These are phyloP conservation scores for Syncephalastrum sp. DNA, from an alignment of 371 early-diverging fungal species.

Conservation along the genomic window DNA sequence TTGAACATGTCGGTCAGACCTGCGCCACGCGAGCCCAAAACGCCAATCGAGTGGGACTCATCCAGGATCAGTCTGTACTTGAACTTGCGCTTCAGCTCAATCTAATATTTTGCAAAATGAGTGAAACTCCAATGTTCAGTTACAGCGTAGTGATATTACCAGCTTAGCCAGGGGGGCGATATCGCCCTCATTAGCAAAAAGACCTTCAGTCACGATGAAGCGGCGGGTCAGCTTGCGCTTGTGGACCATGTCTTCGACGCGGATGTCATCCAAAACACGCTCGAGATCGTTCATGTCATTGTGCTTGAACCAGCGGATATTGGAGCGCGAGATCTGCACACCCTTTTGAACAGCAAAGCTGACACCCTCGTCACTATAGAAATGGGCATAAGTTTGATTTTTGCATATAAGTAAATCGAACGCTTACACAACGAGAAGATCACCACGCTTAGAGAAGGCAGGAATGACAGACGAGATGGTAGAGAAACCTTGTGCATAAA, in stretches of 20 bases:
- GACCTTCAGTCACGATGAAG: conserved; percentile 96
- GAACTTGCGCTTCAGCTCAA: conserved; percentile 92
- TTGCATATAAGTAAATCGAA: neutral
- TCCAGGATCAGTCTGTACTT: conserved; percentile 98
- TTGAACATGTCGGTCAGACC: conserved; percentile 88
- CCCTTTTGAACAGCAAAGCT: conserved; percentile 92
- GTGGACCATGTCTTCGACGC: conserved; percentile 52
- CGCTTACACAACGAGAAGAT: conserved; percentile 85
- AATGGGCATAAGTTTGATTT: neutral
- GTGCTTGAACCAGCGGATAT: conserved; percentile 90
- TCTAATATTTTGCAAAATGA: conserved; percentile 18
- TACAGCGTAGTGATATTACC: conserved; percentile 26
- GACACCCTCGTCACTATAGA: conserved; percentile 79
- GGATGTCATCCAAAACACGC: conserved; percentile 78
- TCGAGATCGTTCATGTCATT: conserved; percentile 94
- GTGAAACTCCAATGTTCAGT: neutral
- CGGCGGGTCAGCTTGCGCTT: conserved; percentile 85
- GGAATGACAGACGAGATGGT: conserved; percentile 95
- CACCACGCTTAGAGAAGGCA: conserved; percentile 97
- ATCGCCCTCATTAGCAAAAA: conserved; percentile 94
- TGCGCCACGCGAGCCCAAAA: conserved; percentile 87
- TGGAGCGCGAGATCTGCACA: conserved; percentile 85
- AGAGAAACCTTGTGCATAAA: conserved; percentile 98
- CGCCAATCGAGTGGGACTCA: conserved; percentile 94
- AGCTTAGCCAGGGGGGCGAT: conserved; percentile 85